Percentiles rank a stretch among this genome's conserved stretches.
Evolutionary conservation across 805 yeast genomes (phyloP).

Genomic region (Zygosaccharomyces lentus): DNA sequence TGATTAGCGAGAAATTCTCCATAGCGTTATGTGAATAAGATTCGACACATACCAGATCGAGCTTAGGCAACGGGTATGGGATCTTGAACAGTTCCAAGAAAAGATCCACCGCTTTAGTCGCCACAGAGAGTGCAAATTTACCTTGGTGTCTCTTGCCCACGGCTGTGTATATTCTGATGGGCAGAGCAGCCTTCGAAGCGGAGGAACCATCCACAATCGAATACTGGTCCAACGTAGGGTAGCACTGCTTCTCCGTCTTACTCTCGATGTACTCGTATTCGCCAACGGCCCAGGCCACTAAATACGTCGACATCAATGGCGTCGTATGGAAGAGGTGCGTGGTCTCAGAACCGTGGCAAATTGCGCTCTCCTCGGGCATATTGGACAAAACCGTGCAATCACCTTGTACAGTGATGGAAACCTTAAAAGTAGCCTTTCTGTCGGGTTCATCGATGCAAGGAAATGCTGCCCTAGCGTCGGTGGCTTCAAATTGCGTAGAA

Average conservation of each 20-base stretch:
- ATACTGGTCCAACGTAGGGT: conserved; percentile 15
- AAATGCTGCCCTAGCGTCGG: conserved; percentile 74
- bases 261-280: conserved; percentile 60
- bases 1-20: conserved; percentile 88
- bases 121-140: conserved; percentile 56
- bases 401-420: conserved; percentile 50
- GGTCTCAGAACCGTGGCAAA: conserved; percentile 38
- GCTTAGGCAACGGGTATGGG: conserved; percentile 74
- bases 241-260: conserved; percentile 36
- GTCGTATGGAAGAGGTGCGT: conserved; percentile 54
- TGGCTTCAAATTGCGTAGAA: conserved; percentile 55
- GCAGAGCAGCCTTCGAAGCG: conserved; percentile 39
- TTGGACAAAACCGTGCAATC: conserved; percentile 59
- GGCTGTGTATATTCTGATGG: conserved; percentile 66
- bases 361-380: conserved; percentile 50
- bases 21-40: conserved; percentile 82
- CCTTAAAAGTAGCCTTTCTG: conserved; percentile 60
- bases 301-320: conserved; percentile 70
- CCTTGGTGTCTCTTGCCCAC: conserved; percentile 53
- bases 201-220: conserved; percentile 15
- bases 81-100: conserved; percentile 64
- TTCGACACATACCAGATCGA: conserved; percentile 68
- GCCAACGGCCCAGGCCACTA: conserved; percentile 70
- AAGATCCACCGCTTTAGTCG: conserved; percentile 60
- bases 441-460: conserved; percentile 74